These are phyloP conservation scores for Claviceps digitariae DNA, from an alignment of 2,329 filamentous ascomycete genomes.

Conservation along the genomic window DNA sequence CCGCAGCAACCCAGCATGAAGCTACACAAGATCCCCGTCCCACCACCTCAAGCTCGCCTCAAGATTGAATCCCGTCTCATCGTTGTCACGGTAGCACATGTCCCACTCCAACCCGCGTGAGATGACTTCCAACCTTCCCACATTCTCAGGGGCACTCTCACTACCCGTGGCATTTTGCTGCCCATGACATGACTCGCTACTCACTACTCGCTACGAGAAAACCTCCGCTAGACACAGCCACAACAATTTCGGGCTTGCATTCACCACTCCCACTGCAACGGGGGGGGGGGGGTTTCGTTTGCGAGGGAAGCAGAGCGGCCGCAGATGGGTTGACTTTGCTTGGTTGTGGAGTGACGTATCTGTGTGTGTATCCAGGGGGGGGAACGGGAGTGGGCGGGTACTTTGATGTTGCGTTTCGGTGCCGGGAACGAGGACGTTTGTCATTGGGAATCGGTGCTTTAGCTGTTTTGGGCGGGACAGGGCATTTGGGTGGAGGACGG, in stretches of 20 bases:
- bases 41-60: conserved; percentile 7
- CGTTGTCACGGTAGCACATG: conserved; percentile 29
- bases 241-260: conserved; percentile 31
- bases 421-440: not conserved
- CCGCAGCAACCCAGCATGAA: conserved; percentile 4
- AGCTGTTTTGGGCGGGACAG: not conserved
- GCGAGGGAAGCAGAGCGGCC: too few species aligned
- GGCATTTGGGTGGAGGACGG: too few species aligned
- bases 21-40: conserved; percentile 10
- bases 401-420: conserved; percentile 41
- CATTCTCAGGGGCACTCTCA: conserved; percentile 35
- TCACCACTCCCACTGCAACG: not conserved
- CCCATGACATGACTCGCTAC: conserved; percentile 46
- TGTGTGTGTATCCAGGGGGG: too few species aligned
- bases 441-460: not conserved
- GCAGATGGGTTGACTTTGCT: too few species aligned
- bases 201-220: too few species aligned
- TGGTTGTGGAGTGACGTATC: too few species aligned
- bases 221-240: conserved; percentile 53
- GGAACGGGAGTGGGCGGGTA: too few species aligned
- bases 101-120: conserved; percentile 44
- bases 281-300: too few species aligned
- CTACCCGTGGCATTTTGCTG: too few species aligned
- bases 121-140: conserved; percentile 56
- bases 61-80: conserved; percentile 2